These are phyloP conservation scores for Aspergillus tamarii DNA, from an alignment of 2,329 filamentous ascomycete species.

Conservation along the genomic window DNA sequence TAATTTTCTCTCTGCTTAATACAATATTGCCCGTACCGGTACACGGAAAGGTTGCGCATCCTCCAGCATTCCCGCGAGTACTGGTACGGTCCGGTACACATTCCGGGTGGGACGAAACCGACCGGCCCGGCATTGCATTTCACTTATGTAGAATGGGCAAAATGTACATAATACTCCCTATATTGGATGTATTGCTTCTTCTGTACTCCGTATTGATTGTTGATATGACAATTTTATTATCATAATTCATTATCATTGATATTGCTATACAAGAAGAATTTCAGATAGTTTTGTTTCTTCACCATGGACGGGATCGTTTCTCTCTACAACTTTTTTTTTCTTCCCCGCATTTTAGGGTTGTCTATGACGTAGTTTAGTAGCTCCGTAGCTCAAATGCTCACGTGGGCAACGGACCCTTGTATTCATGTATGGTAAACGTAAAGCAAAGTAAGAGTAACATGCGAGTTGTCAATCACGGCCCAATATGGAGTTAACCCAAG, in stretches of 20 bases:
- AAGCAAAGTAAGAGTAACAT: too few species aligned
- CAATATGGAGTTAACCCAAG: not conserved
- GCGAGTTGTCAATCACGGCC: not conserved
- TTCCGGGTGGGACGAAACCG: conserved; percentile 20
- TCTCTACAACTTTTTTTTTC: not conserved
- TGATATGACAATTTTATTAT: not conserved
- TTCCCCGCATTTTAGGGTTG: not conserved
- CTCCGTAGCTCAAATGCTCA: not conserved
- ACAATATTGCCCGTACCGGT: not conserved
- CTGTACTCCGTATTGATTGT: too few species aligned
- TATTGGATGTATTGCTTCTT: not conserved
- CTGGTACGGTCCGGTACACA: conserved; percentile 19
- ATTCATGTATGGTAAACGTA: not conserved
- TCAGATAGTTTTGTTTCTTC: too few species aligned
- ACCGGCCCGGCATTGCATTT: conserved; percentile 21
- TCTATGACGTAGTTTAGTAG: not conserved
- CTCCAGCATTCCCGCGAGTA: not conserved
- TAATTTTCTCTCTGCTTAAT: not conserved
- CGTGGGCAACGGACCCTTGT: not conserved
- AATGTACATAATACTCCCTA: not conserved
- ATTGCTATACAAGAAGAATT: not conserved
- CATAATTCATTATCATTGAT: not conserved
- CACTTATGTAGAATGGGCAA: not conserved
- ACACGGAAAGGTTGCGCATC: not conserved
- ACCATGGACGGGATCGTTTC: not conserved